Evolutionary conservation across 495 filamentous ascomycete genomes (phyloP).

Genomic region (Opeltia flavorubescens): DNA sequence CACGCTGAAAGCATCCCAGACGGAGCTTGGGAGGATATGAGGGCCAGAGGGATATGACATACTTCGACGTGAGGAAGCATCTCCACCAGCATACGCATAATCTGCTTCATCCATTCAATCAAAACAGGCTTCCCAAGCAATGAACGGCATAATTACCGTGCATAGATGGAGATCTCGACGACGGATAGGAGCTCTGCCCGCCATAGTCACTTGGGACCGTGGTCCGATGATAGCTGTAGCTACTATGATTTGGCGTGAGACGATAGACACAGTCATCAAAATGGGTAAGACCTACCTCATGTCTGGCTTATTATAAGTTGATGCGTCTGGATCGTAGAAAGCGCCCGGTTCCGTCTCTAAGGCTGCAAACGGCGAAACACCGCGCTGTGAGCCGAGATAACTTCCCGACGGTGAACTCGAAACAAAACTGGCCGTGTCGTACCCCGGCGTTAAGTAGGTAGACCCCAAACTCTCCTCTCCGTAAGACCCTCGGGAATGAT

Average conservation of each 20-base stretch:
- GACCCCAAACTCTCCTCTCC: background rate
- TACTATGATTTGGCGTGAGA: background rate
- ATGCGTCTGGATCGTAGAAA: constrained; percentile 6
- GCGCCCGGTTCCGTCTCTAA: constrained; percentile 3
- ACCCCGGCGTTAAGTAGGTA: background rate
- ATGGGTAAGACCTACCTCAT: constrained; percentile 7
- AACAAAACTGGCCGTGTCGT: background rate
- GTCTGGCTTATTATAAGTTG: constrained; percentile 3
- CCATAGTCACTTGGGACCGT: constrained; percentile 5
- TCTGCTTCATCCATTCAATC: constrained; percentile 3
- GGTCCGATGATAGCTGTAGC: constrained; percentile 2
- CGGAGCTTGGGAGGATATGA: constrained; percentile 19
- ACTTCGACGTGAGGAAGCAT: constrained; percentile 16
- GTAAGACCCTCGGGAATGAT: background rate
- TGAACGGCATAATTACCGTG: constrained; percentile 6
- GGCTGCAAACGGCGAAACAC: constrained; percentile 2
- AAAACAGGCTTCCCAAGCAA: background rate
- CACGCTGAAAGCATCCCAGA: constrained; percentile 13
- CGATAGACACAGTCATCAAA: background rate
- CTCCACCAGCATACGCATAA: constrained; percentile 11
- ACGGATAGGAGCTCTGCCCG: constrained; percentile 6
- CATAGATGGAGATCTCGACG: constrained; percentile 11
- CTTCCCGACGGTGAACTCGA: background rate
- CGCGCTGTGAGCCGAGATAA: background rate
- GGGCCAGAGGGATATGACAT: constrained; percentile 19